Evolutionary conservation across 305 asterid species (phyloP), one percentile per base, ranked within the genome.

Genomic region (Withania somnifera): DNA sequence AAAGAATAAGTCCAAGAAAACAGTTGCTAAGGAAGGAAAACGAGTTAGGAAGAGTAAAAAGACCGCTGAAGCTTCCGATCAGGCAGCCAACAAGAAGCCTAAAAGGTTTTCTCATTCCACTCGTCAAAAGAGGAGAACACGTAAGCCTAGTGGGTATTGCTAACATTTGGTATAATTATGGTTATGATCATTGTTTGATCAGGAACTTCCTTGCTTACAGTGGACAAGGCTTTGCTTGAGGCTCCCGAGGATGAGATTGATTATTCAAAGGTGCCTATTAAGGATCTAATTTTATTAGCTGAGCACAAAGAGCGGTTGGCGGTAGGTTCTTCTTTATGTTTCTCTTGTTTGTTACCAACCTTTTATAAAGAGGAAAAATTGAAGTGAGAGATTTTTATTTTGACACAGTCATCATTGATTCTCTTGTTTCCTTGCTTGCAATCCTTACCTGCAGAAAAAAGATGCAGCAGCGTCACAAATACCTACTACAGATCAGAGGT

Each of bases 181-280:
- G 61, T 51, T 26, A 36, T 47, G 77, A 84, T 71, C 53, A 51
- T 73, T 54, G 86, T 52, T 85, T 88, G 61, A 84, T 71, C 32
- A 13, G 45, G 82, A 56, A 64, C 45, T 58, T 82, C 81, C 34
- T 67, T 78, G 47, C 60, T 82, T 84, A 63, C 82, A 93, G 99
- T 93, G 88, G 91, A 93, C 91, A 87, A 89, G 90, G 87, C 67
- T 82, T 88, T 93, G 84, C 89, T 95, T 80, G 90, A 90, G 85
- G 91, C 89, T 66, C 98, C 98, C 36, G 95, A 94, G 84, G 98
- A 94, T 38, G 97, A 90, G 79, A 85, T 93, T 85, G 97, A 96
- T 80, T 86, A 82, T 83, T 85, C 80, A 77, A 88, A 81, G 82
- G 87, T 93, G 85, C 90, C 95, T 84, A 84, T 96, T 64, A 91